Base-by-base conservation (phyloP, 2,329 filamentous ascomycete species). In the Moelleriella libera region DNA sequence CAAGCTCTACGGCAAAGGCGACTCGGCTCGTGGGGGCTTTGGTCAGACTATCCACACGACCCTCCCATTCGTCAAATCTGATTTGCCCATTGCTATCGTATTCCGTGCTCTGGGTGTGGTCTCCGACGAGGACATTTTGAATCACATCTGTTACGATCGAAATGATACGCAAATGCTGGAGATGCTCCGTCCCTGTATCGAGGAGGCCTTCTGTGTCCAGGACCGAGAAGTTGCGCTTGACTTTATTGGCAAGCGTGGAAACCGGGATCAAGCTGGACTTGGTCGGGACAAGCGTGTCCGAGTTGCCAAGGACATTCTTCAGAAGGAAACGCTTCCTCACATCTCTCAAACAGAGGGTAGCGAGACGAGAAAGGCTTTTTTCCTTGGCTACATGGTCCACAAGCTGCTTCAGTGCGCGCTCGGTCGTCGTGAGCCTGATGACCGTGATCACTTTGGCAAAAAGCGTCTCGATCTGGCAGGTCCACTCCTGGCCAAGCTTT, bases 321-420 rank as follows among this genome's bases (percentile, higher is more conserved):
- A 96, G 64, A 97, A 96, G 69, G 94, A 98, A 65, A 85, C 94
- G 54, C 69, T 98, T 44, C 94, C 92, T 29, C 92, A 98, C 60
- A 97, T 98, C 51, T 96, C 90, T 1, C 92, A 98, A 63, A 82
- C 78, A 51, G 88, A 96, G 65, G 92, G 92, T 30, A 94, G 88
- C 56, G 90, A 97, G 63, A 97, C 90, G 1, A 76, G 88, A 50
- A 98, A 98, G 63, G 92, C 94, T 2, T 98, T 95, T 68, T 98
- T 97, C 75, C 72, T 98, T 45, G 92, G 94, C 28, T 98, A 98
- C 68, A 98, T 98, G 90, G 87, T 97, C 44, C 90, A 98, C 67
- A 85, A 92, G 62, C 76, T 98, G 57, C 74, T 97, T 29, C 90
- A 96, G 65, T 95, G 89, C 62, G 87, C 89, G 47, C 76, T 98